Evolutionary conservation across 768 basidiomycete genomes (phyloP).

Genomic region (Chalciporus chontae): DNA sequence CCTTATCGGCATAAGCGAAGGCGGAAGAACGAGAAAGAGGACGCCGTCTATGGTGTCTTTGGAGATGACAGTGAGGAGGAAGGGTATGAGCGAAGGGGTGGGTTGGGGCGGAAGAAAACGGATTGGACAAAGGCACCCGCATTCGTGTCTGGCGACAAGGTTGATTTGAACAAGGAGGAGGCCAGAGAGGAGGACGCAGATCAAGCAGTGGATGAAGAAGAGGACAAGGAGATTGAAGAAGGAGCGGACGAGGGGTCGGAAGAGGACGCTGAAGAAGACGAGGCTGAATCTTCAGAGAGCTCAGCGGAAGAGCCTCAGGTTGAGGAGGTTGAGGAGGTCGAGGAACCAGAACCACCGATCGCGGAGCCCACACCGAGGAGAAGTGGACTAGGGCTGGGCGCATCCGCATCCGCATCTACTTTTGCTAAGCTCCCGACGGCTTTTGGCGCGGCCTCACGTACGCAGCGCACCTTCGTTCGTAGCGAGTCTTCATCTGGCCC

Average conservation of each 20-base stretch:
- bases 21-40: slow-evolving; percentile 63
- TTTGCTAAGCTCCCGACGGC: slow-evolving; percentile 32
- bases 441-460: slow-evolving; percentile 36
- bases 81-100: slow-evolving; percentile 26
- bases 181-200: slow-evolving; percentile 35
- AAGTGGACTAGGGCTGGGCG: slow-evolving; percentile 17
- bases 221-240: slow-evolving; percentile 35
- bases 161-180: slow-evolving; percentile 40
- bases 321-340: slow-evolving; percentile 39
- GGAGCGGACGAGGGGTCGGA: slow-evolving; percentile 34
- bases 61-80: slow-evolving; percentile 71
- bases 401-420: slow-evolving; percentile 13
- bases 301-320: slow-evolving; percentile 34
- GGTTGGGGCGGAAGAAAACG: slow-evolving; percentile 38
- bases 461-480: slow-evolving; percentile 55
- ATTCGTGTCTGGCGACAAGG: slow-evolving; percentile 59
- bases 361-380: slow-evolving; percentile 20
- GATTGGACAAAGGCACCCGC: slow-evolving; percentile 78
- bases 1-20: slow-evolving; percentile 72
- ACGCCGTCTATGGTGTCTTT: slow-evolving; percentile 74
- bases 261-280: slow-evolving; percentile 35
- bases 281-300: slow-evolving; percentile 33
- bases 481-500: slow-evolving; percentile 38
- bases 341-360: slow-evolving; percentile 26
- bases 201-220: slow-evolving; percentile 33